phyloP scores from a whole-genome alignment of 495 filamentous ascomycete genomes.

The Ramalina peruviana region DNA sequence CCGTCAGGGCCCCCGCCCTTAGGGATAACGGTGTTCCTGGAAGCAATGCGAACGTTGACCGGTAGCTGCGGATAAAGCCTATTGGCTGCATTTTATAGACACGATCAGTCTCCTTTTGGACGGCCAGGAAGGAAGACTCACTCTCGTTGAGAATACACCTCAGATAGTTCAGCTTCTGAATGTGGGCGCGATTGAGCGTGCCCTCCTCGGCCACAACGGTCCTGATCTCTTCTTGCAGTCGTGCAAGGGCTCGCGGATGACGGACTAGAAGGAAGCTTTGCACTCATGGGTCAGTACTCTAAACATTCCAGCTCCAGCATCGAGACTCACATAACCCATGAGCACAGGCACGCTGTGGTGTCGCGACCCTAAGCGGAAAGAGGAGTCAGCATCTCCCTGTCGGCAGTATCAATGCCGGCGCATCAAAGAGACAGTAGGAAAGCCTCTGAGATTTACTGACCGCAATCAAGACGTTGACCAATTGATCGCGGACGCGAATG shows the following conservation, averaged over 20 bases:
- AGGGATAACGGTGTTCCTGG: slow-evolving; percentile 34
- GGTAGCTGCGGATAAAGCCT: slow-evolving; percentile 42
- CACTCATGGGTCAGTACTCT: background rate
- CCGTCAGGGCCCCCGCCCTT: slow-evolving; percentile 37
- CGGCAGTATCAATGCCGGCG: no score
- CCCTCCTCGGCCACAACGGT: slow-evolving; percentile 16
- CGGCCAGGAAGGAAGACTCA: slow-evolving; percentile 19
- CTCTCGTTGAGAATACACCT: slow-evolving; percentile 30
- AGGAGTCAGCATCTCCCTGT: no score
- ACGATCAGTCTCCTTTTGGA: slow-evolving; percentile 4
- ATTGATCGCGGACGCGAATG: slow-evolving; percentile 37
- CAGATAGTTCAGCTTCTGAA: slow-evolving; percentile 26
- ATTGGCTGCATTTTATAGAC: slow-evolving; percentile 27
- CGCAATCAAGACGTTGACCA: slow-evolving; percentile 43
- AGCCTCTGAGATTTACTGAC: slow-evolving; percentile 16
- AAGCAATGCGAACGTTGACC: slow-evolving; percentile 36
- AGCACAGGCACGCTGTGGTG: slow-evolving; percentile 41
- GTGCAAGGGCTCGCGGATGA: slow-evolving; percentile 21
- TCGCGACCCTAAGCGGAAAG: slow-evolving; percentile 22
- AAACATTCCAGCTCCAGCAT: background rate
- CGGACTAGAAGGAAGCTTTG: slow-evolving; percentile 26
- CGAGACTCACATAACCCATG: slow-evolving; percentile 36
- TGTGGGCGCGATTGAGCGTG: slow-evolving; percentile 18
- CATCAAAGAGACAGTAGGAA: no score
- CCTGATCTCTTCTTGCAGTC: slow-evolving; percentile 25